Base-by-base conservation (phyloP, 2,329 filamentous ascomycete genomes). In the Diaporthe citri region DNA sequence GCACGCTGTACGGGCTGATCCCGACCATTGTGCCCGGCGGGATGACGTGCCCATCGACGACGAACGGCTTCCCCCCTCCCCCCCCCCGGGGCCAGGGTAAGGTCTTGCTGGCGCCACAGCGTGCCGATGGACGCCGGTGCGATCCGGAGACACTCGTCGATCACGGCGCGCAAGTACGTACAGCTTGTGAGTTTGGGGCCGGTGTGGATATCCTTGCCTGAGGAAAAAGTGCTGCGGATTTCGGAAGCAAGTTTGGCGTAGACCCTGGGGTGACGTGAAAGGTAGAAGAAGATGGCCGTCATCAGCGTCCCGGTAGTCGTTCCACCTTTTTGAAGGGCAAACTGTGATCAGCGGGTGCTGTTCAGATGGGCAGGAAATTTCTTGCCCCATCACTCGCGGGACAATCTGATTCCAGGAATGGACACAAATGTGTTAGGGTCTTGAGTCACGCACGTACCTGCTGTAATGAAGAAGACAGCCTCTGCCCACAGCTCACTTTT, bases 61-160 rank as follows among this genome's bases (percentile, higher is more conserved):
- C 46, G 39, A 64, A 72, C 28, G 69, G 41, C 17, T 69, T 69
- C 31, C 64, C 28, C 8, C 20, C 46, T 69, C 31, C 64, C 28
- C 8, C 20, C 46, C 46, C 39, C 28, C n/a, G 55, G n/a, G 13
- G 52, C 22, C 4, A 69, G 6, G 20, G 66, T 17, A 4, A 64
- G 67, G 34, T 66, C 70, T 48, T 71, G 70, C 43, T 77, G 59
- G 31, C 75, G 75, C 64, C 71, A 75, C 17, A 73, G n/a, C 15
- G 56, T 71, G 20, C 36, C 52, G 7, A 67, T 28, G 2, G 56
- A 60, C 1, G 74, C 52, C 8, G 74, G 74, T 7, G 75, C 51
- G 28, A 75, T 64, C 9, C 76, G 60, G 3, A 76, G 67, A 4
- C 57, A 60, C 48, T 77, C 76, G 52, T 77, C 64, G 43, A 77